Base-by-base conservation (phyloP, 1,284 basidiomycete genomes). In the Trametes sp. region DNA sequence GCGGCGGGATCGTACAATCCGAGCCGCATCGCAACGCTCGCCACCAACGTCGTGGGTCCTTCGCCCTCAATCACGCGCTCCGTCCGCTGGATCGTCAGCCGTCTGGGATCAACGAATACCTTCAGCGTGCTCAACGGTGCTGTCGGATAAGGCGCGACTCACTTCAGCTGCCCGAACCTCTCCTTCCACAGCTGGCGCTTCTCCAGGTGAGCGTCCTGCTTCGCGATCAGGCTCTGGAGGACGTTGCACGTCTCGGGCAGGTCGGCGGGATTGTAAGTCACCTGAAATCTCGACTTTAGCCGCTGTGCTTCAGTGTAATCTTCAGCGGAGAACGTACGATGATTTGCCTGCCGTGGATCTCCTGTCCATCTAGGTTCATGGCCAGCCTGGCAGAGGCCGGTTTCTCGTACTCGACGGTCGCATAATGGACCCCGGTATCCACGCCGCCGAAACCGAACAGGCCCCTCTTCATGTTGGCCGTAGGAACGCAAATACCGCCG, bases 241-340 rank as follows among this genome's bases (percentile, higher is more conserved):
- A 82, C 78, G 41, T 81, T 77, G 38, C 68, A 60, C 21, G 80
- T 77, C 61, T 87, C 85, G 0, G 87, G 87, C 46, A 88, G 78
- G 61, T 86, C 81, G n/a, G 73, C 75, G 36, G 81, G 70, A 60
- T 75, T 74, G 5, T 75, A 57, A 21, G 78, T 77, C 11, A 87
- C 84, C 70, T 70, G 31, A 9, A 23, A 42, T 2, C 26, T 11
- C 10, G 84, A 33, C n/a, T 33, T 13, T 16, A 36, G 28, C 45
- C 23, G 72, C 24, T n/a, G 28, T 41, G 26, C 11, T 2, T 4
- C 23, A 16, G 11, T 24, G 10, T 16, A 36, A 10, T 14, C 4
- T 26, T 14, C 2, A 77, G 50, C n/a, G 78, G 9, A 73, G 73
- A 49, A 51, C 79, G 74, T 21, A 87, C 85, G 38, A 81, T 73